These are phyloP conservation scores for Dacryopinax spathularia DNA, from an alignment of 768 basidiomycete species.

Conservation along the genomic window DNA sequence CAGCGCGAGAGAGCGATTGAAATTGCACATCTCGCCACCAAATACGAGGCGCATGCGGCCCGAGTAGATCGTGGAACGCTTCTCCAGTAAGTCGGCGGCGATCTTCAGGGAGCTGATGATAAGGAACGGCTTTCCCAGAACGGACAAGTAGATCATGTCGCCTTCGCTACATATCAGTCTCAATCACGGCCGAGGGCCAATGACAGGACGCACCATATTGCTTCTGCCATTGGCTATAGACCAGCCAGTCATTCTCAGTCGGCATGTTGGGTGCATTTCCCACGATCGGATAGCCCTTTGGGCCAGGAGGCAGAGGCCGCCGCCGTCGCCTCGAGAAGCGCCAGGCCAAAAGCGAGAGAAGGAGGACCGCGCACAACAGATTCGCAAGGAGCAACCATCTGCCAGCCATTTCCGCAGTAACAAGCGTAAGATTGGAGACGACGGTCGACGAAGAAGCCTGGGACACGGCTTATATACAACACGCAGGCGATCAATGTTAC, in stretches of 20 bases:
- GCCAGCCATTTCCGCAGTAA: no score
- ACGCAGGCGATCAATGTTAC: no score
- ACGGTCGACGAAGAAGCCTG: no score
- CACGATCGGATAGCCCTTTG: constrained; percentile 40
- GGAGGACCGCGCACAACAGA: no score
- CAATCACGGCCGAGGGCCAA: not conserved
- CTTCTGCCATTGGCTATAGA: not conserved
- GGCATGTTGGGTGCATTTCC: constrained; percentile 52
- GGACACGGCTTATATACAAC: no score
- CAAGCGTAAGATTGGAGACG: no score
- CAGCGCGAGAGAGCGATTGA: not conserved
- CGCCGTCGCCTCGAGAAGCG: not conserved
- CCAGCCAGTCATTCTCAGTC: constrained; percentile 33
- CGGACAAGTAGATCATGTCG: constrained; percentile 35
- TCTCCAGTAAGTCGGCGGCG: constrained; percentile 50
- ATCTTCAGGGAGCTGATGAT: constrained; percentile 48
- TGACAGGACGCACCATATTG: constrained; percentile 5
- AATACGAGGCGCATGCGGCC: constrained; percentile 34
- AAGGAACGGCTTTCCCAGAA: constrained; percentile 33
- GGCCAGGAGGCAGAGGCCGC: constrained; percentile 15
- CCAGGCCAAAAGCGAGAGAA: not conserved
- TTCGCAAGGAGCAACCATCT: no score
- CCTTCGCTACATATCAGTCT: constrained; percentile 12
- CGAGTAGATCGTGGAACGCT: constrained; percentile 55
- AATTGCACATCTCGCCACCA: not conserved